Percentiles rank a stretch among this genome's conserved stretches.
phyloP scores from a whole-genome alignment of 1,284 basidiomycete species.

The Rhodotorula sp. region DNA sequence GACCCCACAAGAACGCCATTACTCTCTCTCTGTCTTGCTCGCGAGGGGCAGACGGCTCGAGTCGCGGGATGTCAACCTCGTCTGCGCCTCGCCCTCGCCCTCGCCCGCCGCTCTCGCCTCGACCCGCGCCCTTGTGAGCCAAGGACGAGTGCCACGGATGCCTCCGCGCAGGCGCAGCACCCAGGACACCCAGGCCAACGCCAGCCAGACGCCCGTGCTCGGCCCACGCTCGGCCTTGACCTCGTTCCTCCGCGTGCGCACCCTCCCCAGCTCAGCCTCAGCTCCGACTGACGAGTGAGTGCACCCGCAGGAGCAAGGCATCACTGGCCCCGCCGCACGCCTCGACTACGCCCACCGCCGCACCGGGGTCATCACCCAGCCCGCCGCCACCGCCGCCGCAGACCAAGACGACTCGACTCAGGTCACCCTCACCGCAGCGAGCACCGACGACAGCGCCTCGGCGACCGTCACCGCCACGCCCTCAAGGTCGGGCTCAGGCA shows the following conservation, averaged over 20 bases:
- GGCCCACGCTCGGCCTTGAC: constrained; percentile 91
- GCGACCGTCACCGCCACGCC: constrained; percentile 45
- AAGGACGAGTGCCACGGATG: not conserved
- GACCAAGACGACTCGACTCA: not conserved
- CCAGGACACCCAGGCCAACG: not conserved
- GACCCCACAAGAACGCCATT: constrained; percentile 37
- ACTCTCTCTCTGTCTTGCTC: not conserved
- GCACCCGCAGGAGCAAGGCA: constrained; percentile 67
- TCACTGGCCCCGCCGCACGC: constrained; percentile 65
- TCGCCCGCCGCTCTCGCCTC: not conserved
- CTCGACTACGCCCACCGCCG: constrained; percentile 52
- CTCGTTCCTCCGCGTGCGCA: constrained; percentile 77
- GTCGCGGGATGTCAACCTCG: not conserved
- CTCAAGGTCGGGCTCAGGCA: constrained; percentile 18
- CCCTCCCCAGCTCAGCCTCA: constrained; percentile 1
- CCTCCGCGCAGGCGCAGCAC: constrained; percentile 3
- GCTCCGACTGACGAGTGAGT: not conserved
- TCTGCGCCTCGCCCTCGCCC: not conserved
- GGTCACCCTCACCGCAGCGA: constrained; percentile 14
- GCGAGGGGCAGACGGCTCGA: not conserved
- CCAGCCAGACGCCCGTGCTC: not conserved
- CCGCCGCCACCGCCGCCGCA: not conserved
- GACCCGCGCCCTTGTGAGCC: no score
- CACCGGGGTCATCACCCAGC: not conserved
- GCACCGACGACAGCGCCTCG: constrained; percentile 44